These are phyloP conservation scores for Myxozyma mucilagina DNA, from an alignment of 805 yeast species.

Conservation along the genomic window DNA sequence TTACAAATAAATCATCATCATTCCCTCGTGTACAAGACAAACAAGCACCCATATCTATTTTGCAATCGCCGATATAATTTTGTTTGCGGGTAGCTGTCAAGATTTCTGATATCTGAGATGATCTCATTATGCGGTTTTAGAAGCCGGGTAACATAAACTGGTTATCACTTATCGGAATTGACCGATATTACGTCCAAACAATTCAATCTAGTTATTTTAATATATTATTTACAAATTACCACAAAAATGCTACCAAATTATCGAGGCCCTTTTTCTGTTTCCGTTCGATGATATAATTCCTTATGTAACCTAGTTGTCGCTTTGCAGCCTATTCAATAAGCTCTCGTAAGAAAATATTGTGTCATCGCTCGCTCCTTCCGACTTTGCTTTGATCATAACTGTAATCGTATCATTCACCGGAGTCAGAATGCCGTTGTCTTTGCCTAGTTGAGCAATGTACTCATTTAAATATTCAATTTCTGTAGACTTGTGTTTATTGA, in stretches of 20 bases:
- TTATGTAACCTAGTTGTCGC: not conserved
- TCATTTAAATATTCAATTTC: conserved; percentile 88
- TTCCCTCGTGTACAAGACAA: conserved; percentile 24
- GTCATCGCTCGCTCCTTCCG: not conserved
- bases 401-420: conserved; percentile 16
- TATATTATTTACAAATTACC: no score
- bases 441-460: conserved; percentile 50
- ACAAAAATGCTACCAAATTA: no score
- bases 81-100: no score
- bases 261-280: not conserved
- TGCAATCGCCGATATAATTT: no score
- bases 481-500: conserved; percentile 52
- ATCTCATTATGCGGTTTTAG: no score
- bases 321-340: not conserved
- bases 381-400: not conserved
- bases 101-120: no score
- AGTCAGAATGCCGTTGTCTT: conserved; percentile 4
- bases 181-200: no score
- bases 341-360: not conserved
- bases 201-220: no score
- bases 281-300: not conserved
- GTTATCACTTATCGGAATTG: no score
- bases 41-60: conserved; percentile 24
- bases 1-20: conserved; percentile 27
- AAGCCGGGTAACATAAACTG: no score